Percentiles rank a stretch among this genome's conserved stretches.
Conservation (phyloP, 2,329 filamentous ascomycete species). For the Fusarium dimerum region DNA sequence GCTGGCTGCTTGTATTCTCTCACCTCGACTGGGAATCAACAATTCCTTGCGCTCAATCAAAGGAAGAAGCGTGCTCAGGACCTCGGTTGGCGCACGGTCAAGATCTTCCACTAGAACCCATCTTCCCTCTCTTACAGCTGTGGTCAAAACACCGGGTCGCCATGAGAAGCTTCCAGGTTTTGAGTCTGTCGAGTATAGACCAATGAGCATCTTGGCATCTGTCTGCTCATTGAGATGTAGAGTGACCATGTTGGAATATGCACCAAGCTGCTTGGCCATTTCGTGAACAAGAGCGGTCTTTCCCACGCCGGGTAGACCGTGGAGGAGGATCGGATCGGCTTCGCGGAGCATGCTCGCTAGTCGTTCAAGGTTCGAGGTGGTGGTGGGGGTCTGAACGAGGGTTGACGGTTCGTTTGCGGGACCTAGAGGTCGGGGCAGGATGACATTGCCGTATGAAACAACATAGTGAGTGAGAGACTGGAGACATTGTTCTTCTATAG, state of each 20-base stretch:
- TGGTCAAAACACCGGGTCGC: constrained; percentile 90
- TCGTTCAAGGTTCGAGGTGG: constrained; percentile 67
- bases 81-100: constrained; percentile 90
- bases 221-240: constrained; percentile 97
- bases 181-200: constrained; percentile 87
- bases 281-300: constrained; percentile 88
- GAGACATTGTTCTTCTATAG: constrained; percentile 12
- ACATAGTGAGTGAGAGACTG: constrained; percentile 60
- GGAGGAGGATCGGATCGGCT: constrained; percentile 73
- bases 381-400: constrained; percentile 73
- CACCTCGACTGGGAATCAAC: constrained; percentile 83
- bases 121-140: constrained; percentile 87
- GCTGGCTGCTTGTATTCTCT: constrained; percentile 77
- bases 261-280: constrained; percentile 76
- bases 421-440: constrained; percentile 66
- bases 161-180: constrained; percentile 89
- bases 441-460: constrained; percentile 63
- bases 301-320: constrained; percentile 81
- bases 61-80: constrained; percentile 89
- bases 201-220: constrained; percentile 93
- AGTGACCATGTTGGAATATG: constrained; percentile 82
- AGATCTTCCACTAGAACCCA: constrained; percentile 98
- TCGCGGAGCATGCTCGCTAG: constrained; percentile 69
- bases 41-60: constrained; percentile 92
- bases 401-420: constrained; percentile 46